Conservation (phyloP, 306 rosid genomes). For the Amphicarpaea edgeworthii region DNA sequence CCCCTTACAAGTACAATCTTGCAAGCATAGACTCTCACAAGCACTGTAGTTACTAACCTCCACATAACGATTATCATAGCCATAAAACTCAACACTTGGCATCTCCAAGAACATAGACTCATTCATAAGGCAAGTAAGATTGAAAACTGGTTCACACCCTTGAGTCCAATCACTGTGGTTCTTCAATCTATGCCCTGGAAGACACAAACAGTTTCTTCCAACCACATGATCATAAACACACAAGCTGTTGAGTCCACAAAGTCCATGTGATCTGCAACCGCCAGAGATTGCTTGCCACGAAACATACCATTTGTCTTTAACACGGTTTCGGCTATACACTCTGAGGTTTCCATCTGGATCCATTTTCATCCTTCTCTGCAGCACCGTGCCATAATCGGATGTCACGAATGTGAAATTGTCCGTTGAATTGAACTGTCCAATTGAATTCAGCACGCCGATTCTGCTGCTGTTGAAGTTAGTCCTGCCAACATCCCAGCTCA, state of each 20-base stretch:
- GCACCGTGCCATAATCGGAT: constrained; percentile 37
- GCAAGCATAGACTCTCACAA: constrained; percentile 46
- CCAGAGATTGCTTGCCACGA: constrained; percentile 37
- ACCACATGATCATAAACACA: background rate
- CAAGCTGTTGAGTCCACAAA: constrained; percentile 48
- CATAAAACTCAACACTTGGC: constrained; percentile 33
- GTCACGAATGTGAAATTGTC: constrained; percentile 13
- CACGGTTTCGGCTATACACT: constrained; percentile 35
- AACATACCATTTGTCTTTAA: constrained; percentile 36
- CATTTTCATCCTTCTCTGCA: constrained; percentile 38
- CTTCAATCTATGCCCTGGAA: constrained; percentile 37
- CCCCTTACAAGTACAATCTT: constrained; percentile 38
- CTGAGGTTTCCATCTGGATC: constrained; percentile 51
- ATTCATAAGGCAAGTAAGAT: constrained; percentile 7
- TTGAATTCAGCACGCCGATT: constrained; percentile 11
- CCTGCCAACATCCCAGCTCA: constrained; percentile 12
- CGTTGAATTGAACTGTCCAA: background rate
- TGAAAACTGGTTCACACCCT: constrained; percentile 57
- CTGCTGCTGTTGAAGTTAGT: constrained; percentile 25
- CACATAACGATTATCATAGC: constrained; percentile 39
- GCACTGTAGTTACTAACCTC: background rate
- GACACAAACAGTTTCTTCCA: constrained; percentile 32
- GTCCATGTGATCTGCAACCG: constrained; percentile 38
- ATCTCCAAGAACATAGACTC: constrained; percentile 37
- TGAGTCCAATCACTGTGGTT: constrained; percentile 44